Base-by-base conservation (phyloP, 225 moss, liverwort and hornwort genomes). In the Marchantia paleacea region DNA sequence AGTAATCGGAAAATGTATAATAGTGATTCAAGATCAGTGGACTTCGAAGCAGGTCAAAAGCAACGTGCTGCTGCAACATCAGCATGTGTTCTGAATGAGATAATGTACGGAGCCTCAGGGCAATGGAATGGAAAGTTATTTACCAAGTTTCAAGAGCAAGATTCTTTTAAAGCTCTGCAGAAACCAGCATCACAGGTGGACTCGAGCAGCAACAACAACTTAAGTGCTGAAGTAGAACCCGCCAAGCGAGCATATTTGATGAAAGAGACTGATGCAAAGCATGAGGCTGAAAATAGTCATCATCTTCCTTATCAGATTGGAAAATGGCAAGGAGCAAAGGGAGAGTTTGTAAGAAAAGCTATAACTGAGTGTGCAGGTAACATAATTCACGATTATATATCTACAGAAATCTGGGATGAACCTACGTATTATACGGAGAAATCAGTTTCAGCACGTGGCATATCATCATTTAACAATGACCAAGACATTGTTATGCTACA, bases 401-500 rank as follows among this genome's bases (percentile, higher is more conserved):
- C 84, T 52, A 76, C 90, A 76, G 91, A 95, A 87, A 82, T 94
- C 67, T 99, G 99, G 95, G 91, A 99, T 74, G 90, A 88, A 75
- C 95, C 95, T 29, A 84, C 85, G 55, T 89, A 92, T 82, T 30
- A 88, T 67, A 75, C 76, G 47, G 77, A 77, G 52, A 81, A 79
- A 61, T 84, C 79, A 54, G 80, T 72, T 79, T 70, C 80, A 51
- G 29, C 60, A 16, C 73, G 73, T 64, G 87, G 89, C 79, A 80
- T 85, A 76, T 82, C 83, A 58, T 76, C 88, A 65, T 67, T 90
- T 83, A 85, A 89, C 82, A 79, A 84, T 75, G 86, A 92, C 67
- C 90, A 94, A 82, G 99, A 99, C 81, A 88, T 87, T 79, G 83
- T 89, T 79, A 94, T 92, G 92, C 89, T 99, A 61, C 92, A 94